Conservation (phyloP, 257 asterid species). For the Henckelia pumila region DNA sequence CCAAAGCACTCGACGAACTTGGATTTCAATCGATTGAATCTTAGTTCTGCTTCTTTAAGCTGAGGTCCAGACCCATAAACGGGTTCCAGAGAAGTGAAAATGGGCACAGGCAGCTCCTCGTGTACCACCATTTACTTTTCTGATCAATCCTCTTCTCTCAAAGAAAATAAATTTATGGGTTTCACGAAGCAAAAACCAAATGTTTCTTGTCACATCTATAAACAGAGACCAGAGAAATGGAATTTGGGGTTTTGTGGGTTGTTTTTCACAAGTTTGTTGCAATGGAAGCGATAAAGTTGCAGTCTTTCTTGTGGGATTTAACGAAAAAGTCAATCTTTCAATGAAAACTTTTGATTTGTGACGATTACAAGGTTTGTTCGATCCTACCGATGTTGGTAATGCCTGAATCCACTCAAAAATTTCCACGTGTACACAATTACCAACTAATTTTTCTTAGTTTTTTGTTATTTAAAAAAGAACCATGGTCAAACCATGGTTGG, state of each 20-base stretch:
- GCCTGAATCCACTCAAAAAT: too few species aligned
- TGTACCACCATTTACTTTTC: constrained; percentile 53
- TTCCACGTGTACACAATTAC: too few species aligned
- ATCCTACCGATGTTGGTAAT: too few species aligned
- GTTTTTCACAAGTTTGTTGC: neutral
- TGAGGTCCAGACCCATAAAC: constrained; percentile 84
- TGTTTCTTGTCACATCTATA: neutral
- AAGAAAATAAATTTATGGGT: neutral
- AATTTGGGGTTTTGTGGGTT: neutral
- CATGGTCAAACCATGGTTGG: too few species aligned
- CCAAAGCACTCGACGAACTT: constrained; percentile 71
- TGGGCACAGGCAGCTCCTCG: constrained; percentile 74
- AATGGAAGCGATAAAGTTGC: neutral
- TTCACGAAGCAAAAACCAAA: neutral
- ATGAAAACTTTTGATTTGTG: too few species aligned
- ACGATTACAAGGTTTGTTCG: too few species aligned
- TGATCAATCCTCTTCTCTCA: neutral
- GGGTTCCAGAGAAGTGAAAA: constrained; percentile 58
- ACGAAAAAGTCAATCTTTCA: too few species aligned
- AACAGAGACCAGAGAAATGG: neutral
- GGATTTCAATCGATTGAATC: constrained; percentile 58
- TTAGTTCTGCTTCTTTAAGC: constrained; percentile 79
- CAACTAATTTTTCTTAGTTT: too few species aligned
- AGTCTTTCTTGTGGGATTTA: neutral
- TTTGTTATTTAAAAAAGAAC: too few species aligned